Base-by-base conservation (phyloP, 176 grass and related monocot species). In the Zizania latifolia region DNA sequence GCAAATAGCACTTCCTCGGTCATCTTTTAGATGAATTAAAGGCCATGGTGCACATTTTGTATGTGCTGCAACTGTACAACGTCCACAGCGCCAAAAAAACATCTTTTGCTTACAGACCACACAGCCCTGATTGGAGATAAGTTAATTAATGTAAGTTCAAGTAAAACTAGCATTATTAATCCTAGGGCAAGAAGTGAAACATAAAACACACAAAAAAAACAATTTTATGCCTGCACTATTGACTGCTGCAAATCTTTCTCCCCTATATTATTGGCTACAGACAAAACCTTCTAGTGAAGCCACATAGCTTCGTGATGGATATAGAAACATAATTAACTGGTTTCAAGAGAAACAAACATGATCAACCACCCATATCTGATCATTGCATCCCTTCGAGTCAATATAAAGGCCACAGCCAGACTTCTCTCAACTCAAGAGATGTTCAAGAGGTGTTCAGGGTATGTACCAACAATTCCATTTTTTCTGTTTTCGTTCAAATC, bases 1-100 rank as follows among this genome's bases (percentile, higher is more conserved):
- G 62, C 88, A 90, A 75, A 90, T 78, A 77, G 84, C 65, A 72
- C 70, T 79, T 64, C 88, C 86, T 72, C 50, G 70, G 26, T 77
- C 22, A 30, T 78, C 57, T 89, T 85, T 86, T 85, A 80, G 58
- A 57, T 82, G 74, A 80, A 89, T 76, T 27, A 88, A 35, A 72
- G 83, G 86, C 92, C 92, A 96, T 19, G 92, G 92, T 63, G 92
- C 81, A 87, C 92, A 96, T 76, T 96, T 96, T 41, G 83, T 89
- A 78, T 96, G 92, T 70, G 86, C 86, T 26, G 86, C 71, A 84
- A 96, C 81, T 79, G 86, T 84, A 86, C 92, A 96, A 46, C 87
- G 84, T 66, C 90, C 92, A 72, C 92, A 96, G 10, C 89, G 83
- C 92, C 92, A 96, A 85, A 82, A 92, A 78, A 84, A 89, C 40